Evolutionary conservation across 768 basidiomycete genomes (phyloP).

Genomic region (Russula griseocarnosa): DNA sequence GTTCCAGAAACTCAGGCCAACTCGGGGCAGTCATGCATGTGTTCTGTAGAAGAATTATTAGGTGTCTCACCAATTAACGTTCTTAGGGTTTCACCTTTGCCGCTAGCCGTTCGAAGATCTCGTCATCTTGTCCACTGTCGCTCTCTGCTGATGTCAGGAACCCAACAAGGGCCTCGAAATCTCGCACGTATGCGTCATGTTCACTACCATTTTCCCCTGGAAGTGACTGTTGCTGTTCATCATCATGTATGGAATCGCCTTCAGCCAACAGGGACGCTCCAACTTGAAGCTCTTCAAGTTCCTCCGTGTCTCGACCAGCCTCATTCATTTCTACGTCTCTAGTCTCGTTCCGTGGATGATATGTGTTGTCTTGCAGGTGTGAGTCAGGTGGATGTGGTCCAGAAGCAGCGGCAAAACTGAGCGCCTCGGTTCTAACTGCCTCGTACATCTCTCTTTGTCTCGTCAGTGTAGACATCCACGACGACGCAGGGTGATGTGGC

Average conservation of each 20-base stretch:
- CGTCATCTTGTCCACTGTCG: conserved; percentile 44
- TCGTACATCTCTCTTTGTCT: conserved; percentile 42
- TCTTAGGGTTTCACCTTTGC: conserved; percentile 38
- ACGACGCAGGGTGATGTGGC: conserved; percentile 51
- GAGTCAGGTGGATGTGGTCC: not conserved
- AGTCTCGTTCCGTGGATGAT: not conserved
- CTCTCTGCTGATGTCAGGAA: conserved; percentile 56
- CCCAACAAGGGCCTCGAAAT: conserved; percentile 48
- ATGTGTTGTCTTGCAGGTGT: not conserved
- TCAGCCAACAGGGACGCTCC: conserved; percentile 15
- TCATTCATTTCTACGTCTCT: conserved; percentile 8
- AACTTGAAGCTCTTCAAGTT: conserved; percentile 20
- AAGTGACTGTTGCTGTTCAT: conserved; percentile 6
- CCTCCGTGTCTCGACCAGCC: not conserved
- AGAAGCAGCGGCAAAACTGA: not conserved
- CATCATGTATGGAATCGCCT: conserved; percentile 3
- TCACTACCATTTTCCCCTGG: not conserved
- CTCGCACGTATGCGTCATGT: conserved; percentile 32
- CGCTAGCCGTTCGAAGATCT: conserved; percentile 51
- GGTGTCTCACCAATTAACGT: not conserved
- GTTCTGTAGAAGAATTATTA: conserved; percentile 9
- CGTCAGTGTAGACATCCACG: conserved; percentile 48
- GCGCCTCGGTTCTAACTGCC: conserved; percentile 36
- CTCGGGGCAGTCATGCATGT: conserved; percentile 39
- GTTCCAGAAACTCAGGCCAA: conserved; percentile 32